Base-by-base conservation (phyloP, 768 basidiomycete species). In the Lactarius psammicola region DNA sequence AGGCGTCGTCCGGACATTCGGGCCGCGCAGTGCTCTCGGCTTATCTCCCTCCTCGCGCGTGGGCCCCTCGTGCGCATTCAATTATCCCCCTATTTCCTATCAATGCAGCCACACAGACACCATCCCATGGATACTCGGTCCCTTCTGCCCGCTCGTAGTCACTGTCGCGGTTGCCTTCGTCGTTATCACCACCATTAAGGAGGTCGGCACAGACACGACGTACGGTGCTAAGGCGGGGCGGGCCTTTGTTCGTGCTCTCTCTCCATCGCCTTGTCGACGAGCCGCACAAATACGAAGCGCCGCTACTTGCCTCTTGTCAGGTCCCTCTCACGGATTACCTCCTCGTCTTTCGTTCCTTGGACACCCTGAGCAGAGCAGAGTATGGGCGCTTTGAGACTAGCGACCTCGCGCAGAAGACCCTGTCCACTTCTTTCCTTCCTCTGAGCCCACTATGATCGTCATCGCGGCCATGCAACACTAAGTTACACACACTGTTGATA, bases 321-420 rank as follows among this genome's bases (percentile, higher is more conserved):
- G 44, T 23, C 44, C 20, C 1, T 34, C 23, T 31, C 20, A 15
- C 44, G 71, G 72, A 69, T 11, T 68, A 67, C 59, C 71, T 75
- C 30, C 74, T 72, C 42, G 67, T 76, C 42, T 75, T 70, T 57
- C 58, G 76, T 68, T 73, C 73, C 51, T 63, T 72, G 26, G 64
- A 72, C 1, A 68, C 72, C 1, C 75, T 71, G 4, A 72, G 74
- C 87, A 15, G 85, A 82, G 1, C 23, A 51, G 23, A 51, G 23
- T 15, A 28, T 26, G 26, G 44, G 44, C 4, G 44, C 44, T 20
- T 23, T 1, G 75, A 82, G 3, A 77, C 78, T 10, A 85, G 84
- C 66, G 83, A 84, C 3, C 68, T 85, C 34, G 82, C 79, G 4
- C 84, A 87, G 72, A 82, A 82, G 71, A 71, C 80, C 2, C 75